Evolutionary conservation across 192 early-diverging fungal genomes (phyloP).

Genomic region (Coemansia sp.): DNA sequence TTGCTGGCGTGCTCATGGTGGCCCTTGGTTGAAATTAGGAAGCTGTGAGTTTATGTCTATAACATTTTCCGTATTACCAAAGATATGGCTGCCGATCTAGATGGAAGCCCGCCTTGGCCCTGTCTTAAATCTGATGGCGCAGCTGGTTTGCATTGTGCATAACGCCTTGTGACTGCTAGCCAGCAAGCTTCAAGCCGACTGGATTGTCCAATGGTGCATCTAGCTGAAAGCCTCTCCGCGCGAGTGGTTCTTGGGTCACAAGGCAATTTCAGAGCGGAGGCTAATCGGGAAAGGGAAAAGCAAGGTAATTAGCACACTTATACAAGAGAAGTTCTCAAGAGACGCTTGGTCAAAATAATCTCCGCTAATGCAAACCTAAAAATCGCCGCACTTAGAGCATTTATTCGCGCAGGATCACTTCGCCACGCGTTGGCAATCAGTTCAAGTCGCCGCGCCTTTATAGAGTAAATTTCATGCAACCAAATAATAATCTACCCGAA

Average conservation of each 20-base stretch:
- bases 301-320: neutral
- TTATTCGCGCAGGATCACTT: neutral
- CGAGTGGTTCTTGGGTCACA: neutral
- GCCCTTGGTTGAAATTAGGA: conserved; percentile 27
- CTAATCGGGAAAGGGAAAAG: neutral
- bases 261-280: neutral
- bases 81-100: neutral
- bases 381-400: neutral
- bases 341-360: conserved; percentile 1
- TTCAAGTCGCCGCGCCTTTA: neutral
- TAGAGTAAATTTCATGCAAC: neutral
- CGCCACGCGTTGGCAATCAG: neutral
- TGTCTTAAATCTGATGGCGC: neutral
- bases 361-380: neutral
- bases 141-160: neutral
- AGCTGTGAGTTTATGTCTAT: neutral
- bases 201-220: neutral
- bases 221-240: neutral
- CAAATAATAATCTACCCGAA: neutral
- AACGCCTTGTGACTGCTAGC: neutral
- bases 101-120: neutral
- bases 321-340: neutral
- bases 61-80: neutral
- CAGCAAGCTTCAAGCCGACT: neutral
- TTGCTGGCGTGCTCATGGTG: conserved; percentile 54